These are phyloP conservation scores for Teratosphaeria nubilosa DNA, from an alignment of 2,329 filamentous ascomycete species.

Conservation along the genomic window DNA sequence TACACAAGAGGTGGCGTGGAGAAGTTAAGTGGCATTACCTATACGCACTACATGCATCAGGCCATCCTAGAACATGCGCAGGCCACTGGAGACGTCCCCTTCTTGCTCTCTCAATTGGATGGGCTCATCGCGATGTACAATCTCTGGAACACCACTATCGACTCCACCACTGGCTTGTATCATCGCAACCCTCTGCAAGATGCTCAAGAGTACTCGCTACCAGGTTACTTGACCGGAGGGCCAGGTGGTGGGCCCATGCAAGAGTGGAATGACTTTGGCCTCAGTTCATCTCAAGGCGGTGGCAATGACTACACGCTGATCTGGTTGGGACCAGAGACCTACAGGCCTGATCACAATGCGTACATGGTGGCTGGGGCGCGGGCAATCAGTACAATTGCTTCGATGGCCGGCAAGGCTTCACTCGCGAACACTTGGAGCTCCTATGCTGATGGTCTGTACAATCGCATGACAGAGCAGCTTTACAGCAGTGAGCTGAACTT, in stretches of 20 bases:
- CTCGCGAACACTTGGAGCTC: conserved; percentile 24
- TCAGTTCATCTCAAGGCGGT: conserved; percentile 4
- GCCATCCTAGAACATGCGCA: conserved; percentile 28
- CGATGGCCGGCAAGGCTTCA: conserved; percentile 23
- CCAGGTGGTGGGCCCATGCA: conserved; percentile 14
- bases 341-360: conserved; percentile 34
- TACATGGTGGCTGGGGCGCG: conserved; percentile 36
- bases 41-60: conserved; percentile 28
- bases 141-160: conserved; percentile 30
- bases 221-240: conserved; percentile 27
- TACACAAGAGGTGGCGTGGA: conserved; percentile 31
- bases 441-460: conserved; percentile 27
- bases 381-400: conserved; percentile 31
- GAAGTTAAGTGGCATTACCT: conserved; percentile 19
- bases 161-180: conserved; percentile 30
- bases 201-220: conserved; percentile 34
- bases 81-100: conserved; percentile 30
- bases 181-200: conserved; percentile 36
- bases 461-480: conserved; percentile 22
- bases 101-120: conserved; percentile 29
- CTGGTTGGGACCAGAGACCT: conserved; percentile 32
- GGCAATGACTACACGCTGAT: conserved; percentile 12
- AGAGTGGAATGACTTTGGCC: conserved; percentile 17
- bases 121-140: conserved; percentile 32
- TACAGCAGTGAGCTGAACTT: conserved; percentile 16